Percentiles rank a stretch among this genome's conserved stretches.
Conservation (phyloP, 768 basidiomycete species). For the Leccinum olivaceopallidum region DNA sequence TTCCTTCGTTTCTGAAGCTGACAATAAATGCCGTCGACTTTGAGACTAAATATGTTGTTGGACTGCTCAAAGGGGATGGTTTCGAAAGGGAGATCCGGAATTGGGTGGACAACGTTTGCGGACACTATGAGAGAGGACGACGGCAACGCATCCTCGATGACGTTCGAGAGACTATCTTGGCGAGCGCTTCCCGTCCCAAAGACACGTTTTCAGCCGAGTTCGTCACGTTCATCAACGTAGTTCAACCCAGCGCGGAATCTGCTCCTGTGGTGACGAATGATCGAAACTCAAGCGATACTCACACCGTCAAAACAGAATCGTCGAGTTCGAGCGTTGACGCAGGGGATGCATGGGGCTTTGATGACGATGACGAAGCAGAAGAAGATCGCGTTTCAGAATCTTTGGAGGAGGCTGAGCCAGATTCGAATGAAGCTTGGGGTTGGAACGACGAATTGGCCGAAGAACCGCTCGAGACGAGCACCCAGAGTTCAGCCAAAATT, state of each 20-base stretch:
- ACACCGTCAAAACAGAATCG: slow-evolving; percentile 27
- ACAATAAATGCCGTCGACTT: slow-evolving; percentile 61
- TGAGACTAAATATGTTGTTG: slow-evolving; percentile 56
- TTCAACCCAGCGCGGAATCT: slow-evolving; percentile 1
- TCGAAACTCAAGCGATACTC: slow-evolving; percentile 48
- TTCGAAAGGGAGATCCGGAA: slow-evolving; percentile 55
- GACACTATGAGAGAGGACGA: slow-evolving; percentile 79
- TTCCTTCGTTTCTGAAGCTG: slow-evolving; percentile 64
- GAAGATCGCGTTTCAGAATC: slow-evolving; percentile 16
- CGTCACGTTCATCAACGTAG: slow-evolving; percentile 3
- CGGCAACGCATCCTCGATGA: slow-evolving; percentile 63
- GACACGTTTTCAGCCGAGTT: slow-evolving; percentile 31
- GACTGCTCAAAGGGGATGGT: slow-evolving; percentile 47
- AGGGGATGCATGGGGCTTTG: slow-evolving; percentile 53
- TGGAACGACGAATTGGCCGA: slow-evolving; percentile 55
- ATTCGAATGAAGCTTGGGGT: slow-evolving; percentile 70
- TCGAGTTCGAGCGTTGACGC: slow-evolving; percentile 26
- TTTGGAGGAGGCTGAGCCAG: slow-evolving; percentile 31
- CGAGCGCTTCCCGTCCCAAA: slow-evolving; percentile 16
- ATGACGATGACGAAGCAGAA: slow-evolving; percentile 42
- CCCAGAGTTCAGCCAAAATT: slow-evolving; percentile 1
- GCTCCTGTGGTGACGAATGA: slow-evolving; percentile 33
- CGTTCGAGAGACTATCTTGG: slow-evolving; percentile 57
- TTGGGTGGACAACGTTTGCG: slow-evolving; percentile 69
- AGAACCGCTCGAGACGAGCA: slow-evolving; percentile 31